Evolutionary conservation across 495 filamentous ascomycete species (phyloP), one percentile per base, ranked within the genome.

Genomic region (Penicillium simplicissimum): DNA sequence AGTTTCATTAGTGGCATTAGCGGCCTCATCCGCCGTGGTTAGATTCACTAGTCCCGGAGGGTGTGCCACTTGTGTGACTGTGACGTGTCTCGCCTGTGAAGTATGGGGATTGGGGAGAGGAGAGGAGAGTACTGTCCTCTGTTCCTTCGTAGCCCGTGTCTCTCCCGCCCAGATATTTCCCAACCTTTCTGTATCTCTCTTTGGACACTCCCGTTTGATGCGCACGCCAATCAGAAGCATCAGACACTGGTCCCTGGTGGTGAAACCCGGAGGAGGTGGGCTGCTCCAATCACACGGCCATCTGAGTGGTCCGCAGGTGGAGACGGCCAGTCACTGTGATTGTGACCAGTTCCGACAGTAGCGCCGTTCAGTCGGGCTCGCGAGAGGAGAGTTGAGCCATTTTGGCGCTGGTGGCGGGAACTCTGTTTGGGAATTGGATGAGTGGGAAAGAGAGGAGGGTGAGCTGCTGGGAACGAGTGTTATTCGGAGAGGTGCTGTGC

Each of bases 281-380:
- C 21, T 21, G 15, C 35, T 33, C 53, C 53, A 55, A 55, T 55
- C 53, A 55, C 25, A 8, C 11, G 10, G 35, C 14, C 33, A 13
- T 10, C 23, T 36, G 51, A 34, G 51, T 9, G 45, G 45, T 49
- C 19, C 21, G 23, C 43, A 13, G 45, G 45, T 49, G 45, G 37
- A 47, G 17, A 45, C 21, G 57, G 43, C 49, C n/a, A 54, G 59
- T 58, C 37, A 58, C 53, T 67, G 65, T 67, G 65, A 67, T 67
- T 62, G 65, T 67, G 65, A 67, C 58, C 61, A 64, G 42, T 25
- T 47, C 57, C 62, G 62, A 58, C 62, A 65, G 58, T 61, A 60
- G 62, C 62, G 57, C 57, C 23, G 21, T 38, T 53, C 25, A 14
- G 33, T 36, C 17, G 4, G 38, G 43, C 42, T 34, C 17, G 55